These are phyloP conservation scores for Mycosarcoma maydis DNA, from an alignment of 1,284 basidiomycete genomes.

Conservation along the genomic window DNA sequence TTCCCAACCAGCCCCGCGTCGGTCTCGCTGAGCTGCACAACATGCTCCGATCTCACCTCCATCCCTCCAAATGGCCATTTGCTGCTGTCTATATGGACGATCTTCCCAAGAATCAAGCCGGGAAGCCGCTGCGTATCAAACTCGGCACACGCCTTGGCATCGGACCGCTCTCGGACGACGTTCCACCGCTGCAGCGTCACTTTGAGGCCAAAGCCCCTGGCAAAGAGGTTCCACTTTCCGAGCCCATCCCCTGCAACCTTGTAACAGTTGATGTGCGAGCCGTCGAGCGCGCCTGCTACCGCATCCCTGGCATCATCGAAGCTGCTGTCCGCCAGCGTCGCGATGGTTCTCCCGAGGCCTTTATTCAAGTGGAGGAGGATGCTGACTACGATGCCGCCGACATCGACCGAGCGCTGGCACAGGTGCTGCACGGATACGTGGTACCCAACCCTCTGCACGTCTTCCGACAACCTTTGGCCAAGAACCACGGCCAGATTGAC, in stretches of 20 bases:
- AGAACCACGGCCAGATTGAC: constrained; percentile 64
- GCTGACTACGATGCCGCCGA: constrained; percentile 66
- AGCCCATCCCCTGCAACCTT: constrained; percentile 65
- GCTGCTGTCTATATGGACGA: constrained; percentile 67
- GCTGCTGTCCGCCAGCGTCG: constrained; percentile 65
- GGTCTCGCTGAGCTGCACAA: constrained; percentile 66
- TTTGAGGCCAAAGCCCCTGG: constrained; percentile 65
- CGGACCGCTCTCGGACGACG: constrained; percentile 65
- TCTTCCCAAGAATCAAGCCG: constrained; percentile 66
- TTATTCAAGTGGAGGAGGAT: constrained; percentile 66
- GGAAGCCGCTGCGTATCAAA: constrained; percentile 67
- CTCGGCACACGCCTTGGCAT: constrained; percentile 65
- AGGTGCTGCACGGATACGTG: constrained; percentile 66
- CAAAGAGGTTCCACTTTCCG: constrained; percentile 64
- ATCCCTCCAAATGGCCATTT: constrained; percentile 67
- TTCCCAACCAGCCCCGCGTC: constrained; percentile 65
- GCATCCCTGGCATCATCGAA: constrained; percentile 66
- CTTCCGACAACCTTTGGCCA: constrained; percentile 65
- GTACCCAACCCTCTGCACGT: constrained; percentile 67
- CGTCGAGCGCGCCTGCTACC: constrained; percentile 66
- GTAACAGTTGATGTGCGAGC: constrained; percentile 65
- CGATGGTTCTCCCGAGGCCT: constrained; percentile 65
- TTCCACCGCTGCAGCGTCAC: constrained; percentile 65
- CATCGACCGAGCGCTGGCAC: constrained; percentile 65
- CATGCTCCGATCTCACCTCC: constrained; percentile 63